Percentiles rank a stretch among this genome's conserved stretches.
These are phyloP conservation scores for Chlamydomonas sp. DNA, from an alignment of 139 green algal species.

Conservation along the genomic window DNA sequence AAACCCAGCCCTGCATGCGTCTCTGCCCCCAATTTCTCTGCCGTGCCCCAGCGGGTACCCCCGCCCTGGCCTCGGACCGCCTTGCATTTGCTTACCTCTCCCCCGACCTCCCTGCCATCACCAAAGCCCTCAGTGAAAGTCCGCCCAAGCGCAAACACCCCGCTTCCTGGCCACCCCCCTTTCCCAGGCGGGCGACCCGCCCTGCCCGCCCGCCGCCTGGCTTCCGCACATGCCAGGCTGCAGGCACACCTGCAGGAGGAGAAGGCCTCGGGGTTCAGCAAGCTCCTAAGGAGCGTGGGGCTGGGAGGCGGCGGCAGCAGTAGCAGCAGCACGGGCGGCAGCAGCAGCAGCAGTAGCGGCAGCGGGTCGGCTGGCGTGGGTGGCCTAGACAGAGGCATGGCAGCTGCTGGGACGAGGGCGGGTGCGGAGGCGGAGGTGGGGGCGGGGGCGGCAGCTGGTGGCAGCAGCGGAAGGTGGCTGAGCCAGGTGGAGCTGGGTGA, in stretches of 20 bases:
- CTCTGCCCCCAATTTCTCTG: no score
- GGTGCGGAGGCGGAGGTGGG: background rate
- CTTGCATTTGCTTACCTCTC: background rate
- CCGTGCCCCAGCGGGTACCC: no score
- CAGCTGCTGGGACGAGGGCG: background rate
- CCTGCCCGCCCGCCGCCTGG: background rate
- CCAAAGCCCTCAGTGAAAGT: background rate
- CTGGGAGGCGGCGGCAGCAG: background rate
- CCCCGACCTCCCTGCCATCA: background rate
- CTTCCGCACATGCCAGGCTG: background rate
- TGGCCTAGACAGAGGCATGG: background rate
- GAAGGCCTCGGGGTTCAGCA: conserved; percentile 2
- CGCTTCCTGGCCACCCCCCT: no score
- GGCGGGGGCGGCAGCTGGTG: background rate
- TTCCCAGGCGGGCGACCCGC: conserved; percentile 26
- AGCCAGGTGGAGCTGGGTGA: conserved; percentile 4
- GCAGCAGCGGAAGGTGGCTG: background rate
- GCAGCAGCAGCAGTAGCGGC: background rate
- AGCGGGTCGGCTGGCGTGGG: background rate
- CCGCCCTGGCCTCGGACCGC: no score
- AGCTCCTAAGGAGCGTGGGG: conserved; percentile 10
- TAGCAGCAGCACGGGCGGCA: background rate
- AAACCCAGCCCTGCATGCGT: no score
- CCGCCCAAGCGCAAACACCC: background rate
- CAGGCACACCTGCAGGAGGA: background rate